Percentiles rank a stretch among this genome's conserved stretches.
Conservation (phyloP, 1,284 basidiomycete genomes). For the Tilletia indica region DNA sequence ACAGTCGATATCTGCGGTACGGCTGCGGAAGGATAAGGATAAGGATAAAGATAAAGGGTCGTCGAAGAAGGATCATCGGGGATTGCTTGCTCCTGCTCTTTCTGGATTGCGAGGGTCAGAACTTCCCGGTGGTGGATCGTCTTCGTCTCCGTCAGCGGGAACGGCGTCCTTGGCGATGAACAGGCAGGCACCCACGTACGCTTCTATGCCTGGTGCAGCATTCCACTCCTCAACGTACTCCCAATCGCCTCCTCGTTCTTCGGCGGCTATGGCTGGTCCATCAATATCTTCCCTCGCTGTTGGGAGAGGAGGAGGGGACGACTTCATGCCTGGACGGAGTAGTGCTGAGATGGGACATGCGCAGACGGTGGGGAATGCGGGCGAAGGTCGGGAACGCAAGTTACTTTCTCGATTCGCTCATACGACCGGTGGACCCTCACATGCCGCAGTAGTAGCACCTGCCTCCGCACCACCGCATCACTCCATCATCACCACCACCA, state of each 20-base stretch:
- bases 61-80: no score
- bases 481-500: not conserved
- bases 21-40: not conserved
- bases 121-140: no score
- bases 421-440: no score
- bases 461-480: not conserved
- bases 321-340: no score
- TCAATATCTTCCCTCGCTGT: not conserved
- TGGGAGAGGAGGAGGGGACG: no score
- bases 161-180: not conserved
- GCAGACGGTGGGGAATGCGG: no score
- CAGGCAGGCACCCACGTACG: not conserved
- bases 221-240: not conserved
- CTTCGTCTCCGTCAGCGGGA: not conserved
- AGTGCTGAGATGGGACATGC: no score
- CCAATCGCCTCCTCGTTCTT: not conserved
- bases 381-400: no score
- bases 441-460: not conserved
- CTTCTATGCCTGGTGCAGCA: slow-evolving; percentile 12
- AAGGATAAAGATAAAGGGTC: no score
- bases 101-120: no score
- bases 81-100: no score
- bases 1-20: not conserved
- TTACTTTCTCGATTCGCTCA: no score
- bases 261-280: not conserved